phyloP scores from a whole-genome alignment of 352 stramenopile species.

The Phytopythium vexans region DNA sequence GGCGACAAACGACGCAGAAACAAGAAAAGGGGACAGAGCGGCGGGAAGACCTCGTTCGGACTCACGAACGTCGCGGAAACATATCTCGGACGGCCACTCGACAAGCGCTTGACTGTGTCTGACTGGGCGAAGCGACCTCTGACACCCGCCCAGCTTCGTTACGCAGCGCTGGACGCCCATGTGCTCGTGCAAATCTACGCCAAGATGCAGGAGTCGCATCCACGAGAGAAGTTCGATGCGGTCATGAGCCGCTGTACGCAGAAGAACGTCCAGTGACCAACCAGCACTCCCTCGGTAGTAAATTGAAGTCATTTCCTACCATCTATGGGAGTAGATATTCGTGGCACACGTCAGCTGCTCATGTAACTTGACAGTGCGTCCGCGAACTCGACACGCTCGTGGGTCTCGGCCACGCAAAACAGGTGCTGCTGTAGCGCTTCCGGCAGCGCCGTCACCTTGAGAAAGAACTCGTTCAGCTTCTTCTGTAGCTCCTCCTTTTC shows the following conservation, averaged over 20 bases:
- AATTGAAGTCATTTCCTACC: too few species aligned
- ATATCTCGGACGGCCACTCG: constrained; percentile 63
- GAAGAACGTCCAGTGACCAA: constrained; percentile 30
- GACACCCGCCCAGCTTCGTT: constrained; percentile 58
- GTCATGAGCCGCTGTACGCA: constrained; percentile 36
- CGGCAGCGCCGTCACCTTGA: constrained; percentile 69
- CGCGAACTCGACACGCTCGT: constrained; percentile 55
- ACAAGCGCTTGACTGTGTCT: constrained; percentile 73
- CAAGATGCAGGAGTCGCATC: constrained; percentile 42
- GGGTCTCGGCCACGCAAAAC: constrained; percentile 37
- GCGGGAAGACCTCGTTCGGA: constrained; percentile 22
- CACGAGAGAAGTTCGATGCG: constrained; percentile 20
- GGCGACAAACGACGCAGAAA: constrained; percentile 8
- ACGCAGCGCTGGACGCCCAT: constrained; percentile 67
- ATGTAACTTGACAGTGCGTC: constrained; percentile 76
- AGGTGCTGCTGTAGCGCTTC: constrained; percentile 67
- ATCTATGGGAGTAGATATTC: not conserved
- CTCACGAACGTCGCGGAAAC: constrained; percentile 45
- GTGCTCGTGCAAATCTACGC: constrained; percentile 62
- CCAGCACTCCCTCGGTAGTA: not conserved
- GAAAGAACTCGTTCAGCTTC: constrained; percentile 73
- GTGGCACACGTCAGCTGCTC: constrained; percentile 21
- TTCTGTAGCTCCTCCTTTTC: constrained; percentile 82
- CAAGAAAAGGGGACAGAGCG: constrained; percentile 19
- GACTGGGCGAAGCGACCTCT: constrained; percentile 74